Evolutionary conservation across 345 rosid species (phyloP), one percentile per base, ranked within the genome.

Genomic region (Theobroma cacao): DNA sequence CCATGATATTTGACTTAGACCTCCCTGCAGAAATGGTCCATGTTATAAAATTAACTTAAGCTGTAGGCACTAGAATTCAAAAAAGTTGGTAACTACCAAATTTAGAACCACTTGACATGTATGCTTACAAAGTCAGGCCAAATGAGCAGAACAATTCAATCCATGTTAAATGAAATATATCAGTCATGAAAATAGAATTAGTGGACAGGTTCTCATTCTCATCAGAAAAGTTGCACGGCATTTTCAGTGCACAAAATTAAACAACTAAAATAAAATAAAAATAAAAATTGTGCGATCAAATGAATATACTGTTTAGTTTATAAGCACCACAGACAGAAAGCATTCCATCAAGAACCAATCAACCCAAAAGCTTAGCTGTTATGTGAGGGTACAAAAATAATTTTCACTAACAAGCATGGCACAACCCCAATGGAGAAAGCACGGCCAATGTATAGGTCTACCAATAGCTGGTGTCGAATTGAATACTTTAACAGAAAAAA

Each of bases 1-100:
- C 99, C 99, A 96, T 20, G 99, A 92, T 47, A 94, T 80, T 28
- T 89, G 92, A 74, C 91, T 92, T 73, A 94, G 88, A 86, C 97
- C 95, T 60, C 97, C 95, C 99, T 96, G 90, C 33, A 34, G 36
- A 76, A 79, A 73, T 50, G 38, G 67, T 59, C 50, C 60, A 77
- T 55, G 67, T 45, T 62, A 68, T 10, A 28, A 30, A 53, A 66
- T 11, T 15, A 12, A 9, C 33, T 50, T 5, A 52, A 72, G 1
- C 24, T 33, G 24, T 7, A 4, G 20, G 40, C 22, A 36, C 17
- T 55, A 73, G 15, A 20, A 73, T 73, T 53, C 20, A 55, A 3
- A 72, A 36, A 53, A 41, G 26, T 36, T 11, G 47, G 45, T 28
- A 24, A 66, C 4, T 0, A 11, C 30, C 34, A 31, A 31, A 31